Evolutionary conservation across 805 yeast genomes (phyloP).

Genomic region (Tanozyma kutaoensis): DNA sequence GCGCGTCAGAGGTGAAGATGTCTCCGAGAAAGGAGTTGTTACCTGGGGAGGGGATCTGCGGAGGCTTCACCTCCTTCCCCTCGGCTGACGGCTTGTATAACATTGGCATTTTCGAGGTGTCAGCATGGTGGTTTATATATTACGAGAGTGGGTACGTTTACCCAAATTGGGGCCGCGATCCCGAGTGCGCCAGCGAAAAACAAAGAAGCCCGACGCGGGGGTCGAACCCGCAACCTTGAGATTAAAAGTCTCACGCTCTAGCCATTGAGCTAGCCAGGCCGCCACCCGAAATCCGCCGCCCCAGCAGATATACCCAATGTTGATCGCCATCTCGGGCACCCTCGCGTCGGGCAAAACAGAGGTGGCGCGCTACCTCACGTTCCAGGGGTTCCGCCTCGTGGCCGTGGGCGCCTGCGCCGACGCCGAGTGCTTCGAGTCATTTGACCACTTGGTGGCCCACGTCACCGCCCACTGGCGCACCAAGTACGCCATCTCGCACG

Average conservation of each 20-base stretch:
- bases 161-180: no score
- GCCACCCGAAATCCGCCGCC: no score
- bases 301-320: constrained; percentile 26
- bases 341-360: constrained; percentile 54
- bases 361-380: constrained; percentile 42
- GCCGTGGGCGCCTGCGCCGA: constrained; percentile 2
- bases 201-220: no score
- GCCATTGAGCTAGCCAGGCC: no score
- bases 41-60: constrained; percentile 50
- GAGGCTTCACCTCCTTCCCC: constrained; percentile 41
- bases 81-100: constrained; percentile 37
- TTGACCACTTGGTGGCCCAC: constrained; percentile 37
- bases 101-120: no score
- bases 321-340: constrained; percentile 67
- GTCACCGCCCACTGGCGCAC: constrained; percentile 58
- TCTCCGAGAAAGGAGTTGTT: constrained; percentile 62
- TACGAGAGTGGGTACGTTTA: no score
- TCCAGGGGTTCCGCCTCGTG: constrained; percentile 36
- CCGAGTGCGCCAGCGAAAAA: no score
- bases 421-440: constrained; percentile 17
- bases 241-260: no score
- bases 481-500: constrained; percentile 44
- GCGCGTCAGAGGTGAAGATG: constrained; percentile 46
- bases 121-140: no score
- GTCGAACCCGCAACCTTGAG: no score